phyloP scores from a whole-genome alignment of 1,284 basidiomycete genomes.

The Veloboletus limbatus region DNA sequence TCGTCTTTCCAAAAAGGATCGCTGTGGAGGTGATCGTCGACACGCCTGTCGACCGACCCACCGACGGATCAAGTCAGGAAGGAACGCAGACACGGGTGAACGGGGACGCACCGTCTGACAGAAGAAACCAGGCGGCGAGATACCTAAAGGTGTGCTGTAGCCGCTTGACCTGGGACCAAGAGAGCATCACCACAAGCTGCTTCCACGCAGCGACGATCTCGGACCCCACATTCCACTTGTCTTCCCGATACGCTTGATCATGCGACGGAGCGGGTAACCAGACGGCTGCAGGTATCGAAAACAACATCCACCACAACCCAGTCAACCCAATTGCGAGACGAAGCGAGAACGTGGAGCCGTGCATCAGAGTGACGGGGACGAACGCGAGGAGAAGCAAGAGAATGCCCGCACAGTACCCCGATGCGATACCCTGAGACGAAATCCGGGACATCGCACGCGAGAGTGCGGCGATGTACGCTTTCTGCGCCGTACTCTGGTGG shows the following conservation, averaged over 20 bases:
- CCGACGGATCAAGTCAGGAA: too few relatives aligned
- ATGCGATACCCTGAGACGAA: conserved; percentile 78
- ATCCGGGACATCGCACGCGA: conserved; percentile 75
- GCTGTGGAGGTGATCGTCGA: conserved; percentile 83
- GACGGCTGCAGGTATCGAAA: conserved; percentile 70
- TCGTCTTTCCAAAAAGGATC: conserved; percentile 79
- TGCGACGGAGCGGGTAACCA: conserved; percentile 56
- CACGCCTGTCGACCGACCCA: conserved; percentile 58
- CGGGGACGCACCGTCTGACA: conserved; percentile 78
- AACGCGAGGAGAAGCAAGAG: conserved; percentile 67
- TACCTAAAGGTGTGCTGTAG: conserved; percentile 85
- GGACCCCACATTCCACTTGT: conserved; percentile 43
- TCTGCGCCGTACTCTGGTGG: conserved; percentile 10
- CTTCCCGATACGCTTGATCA: not conserved
- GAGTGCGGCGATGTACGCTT: conserved; percentile 50
- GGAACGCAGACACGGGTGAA: too few relatives aligned
- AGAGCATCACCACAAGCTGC: conserved; percentile 65
- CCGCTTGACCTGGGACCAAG: conserved; percentile 63
- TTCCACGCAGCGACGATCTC: conserved; percentile 68
- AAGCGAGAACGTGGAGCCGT: conserved; percentile 72
- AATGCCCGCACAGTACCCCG: conserved; percentile 81
- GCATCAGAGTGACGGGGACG: conserved; percentile 62
- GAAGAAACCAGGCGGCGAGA: conserved; percentile 86
- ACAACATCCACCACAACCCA: conserved; percentile 83
- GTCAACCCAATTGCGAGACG: conserved; percentile 77